A percentile compares a stretch with the other conserved stretches of the same genome.
phyloP scores from a whole-genome alignment of 805 yeast genomes.

The Nakazawaea pomicola region DNA sequence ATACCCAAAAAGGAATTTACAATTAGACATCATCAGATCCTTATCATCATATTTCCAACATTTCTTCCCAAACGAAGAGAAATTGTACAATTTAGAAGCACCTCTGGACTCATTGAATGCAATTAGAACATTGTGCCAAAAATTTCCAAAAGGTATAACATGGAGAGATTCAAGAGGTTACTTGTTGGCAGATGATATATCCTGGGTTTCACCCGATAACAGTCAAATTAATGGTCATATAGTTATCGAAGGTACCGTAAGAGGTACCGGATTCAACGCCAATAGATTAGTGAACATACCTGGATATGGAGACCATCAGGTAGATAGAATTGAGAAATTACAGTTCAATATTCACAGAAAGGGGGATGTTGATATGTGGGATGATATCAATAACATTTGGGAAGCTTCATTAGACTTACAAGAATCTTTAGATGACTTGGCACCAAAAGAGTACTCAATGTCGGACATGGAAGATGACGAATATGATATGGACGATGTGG shows the following conservation, averaged over 20 bases:
- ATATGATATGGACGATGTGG: conserved; percentile 21
- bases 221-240: conserved; percentile 35
- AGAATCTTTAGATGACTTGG: conserved; percentile 56
- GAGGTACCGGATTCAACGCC: conserved; percentile 81
- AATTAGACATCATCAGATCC: conserved; percentile 61
- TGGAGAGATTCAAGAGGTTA: conserved; percentile 97
- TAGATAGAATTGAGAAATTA: conserved; percentile 59
- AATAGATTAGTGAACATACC: conserved; percentile 82
- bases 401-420: conserved; percentile 36
- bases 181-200: conserved; percentile 64
- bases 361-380: conserved; percentile 14
- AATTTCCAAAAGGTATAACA: conserved; percentile 73
- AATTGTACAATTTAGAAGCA: conserved; percentile 64
- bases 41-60: conserved; percentile 62
- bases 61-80: conserved; percentile 78
- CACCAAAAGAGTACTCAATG: conserved; percentile 50
- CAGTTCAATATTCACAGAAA: conserved; percentile 16
- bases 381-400: conserved; percentile 19
- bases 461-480: conserved; percentile 23
- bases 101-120: conserved; percentile 68
- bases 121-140: conserved; percentile 75
- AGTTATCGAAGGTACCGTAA: conserved; percentile 73
- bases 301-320: conserved; percentile 83
- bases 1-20: conserved; percentile 72
- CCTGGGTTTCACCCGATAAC: conserved; percentile 28